Evolutionary conservation across 1,284 basidiomycete genomes (phyloP).

Genomic region (Pseudozyma thailandica): DNA sequence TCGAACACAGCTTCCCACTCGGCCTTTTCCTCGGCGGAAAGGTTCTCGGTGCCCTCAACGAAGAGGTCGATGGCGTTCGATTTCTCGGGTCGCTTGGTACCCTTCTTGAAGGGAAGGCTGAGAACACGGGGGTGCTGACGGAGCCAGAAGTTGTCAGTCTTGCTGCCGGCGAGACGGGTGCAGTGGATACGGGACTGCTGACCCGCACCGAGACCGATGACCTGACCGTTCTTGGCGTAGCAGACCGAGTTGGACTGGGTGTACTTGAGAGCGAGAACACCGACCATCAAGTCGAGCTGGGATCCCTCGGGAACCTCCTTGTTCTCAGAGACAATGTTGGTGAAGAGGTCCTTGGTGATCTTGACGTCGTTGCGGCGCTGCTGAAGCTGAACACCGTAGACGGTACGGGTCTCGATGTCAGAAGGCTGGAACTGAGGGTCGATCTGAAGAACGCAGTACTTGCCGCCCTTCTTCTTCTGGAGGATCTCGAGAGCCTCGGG

Average conservation of each 20-base stretch:
- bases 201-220: conserved; percentile 95
- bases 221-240: conserved; percentile 90
- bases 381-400: conserved; percentile 90
- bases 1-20: conserved; percentile 95
- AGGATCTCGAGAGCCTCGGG: conserved; percentile 89
- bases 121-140: conserved; percentile 94
- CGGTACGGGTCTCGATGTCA: conserved; percentile 86
- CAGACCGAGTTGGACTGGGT: conserved; percentile 99
- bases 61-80: conserved; percentile 98
- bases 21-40: conserved; percentile 74
- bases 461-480: conserved; percentile 96
- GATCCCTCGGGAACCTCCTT: conserved; percentile 73
- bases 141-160: conserved; percentile 99
- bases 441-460: conserved; percentile 89
- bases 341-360: conserved; percentile 83
- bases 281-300: conserved; percentile 69
- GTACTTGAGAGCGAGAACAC: conserved; percentile 96
- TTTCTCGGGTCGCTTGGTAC: conserved; percentile 96
- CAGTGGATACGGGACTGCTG: conserved; percentile 99
- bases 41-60: conserved; percentile 77
- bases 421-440: conserved; percentile 62
- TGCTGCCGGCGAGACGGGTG: conserved; percentile 93
- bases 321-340: conserved; percentile 87
- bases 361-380: conserved; percentile 92
- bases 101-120: conserved; percentile 92